A percentile compares a stretch with the other conserved stretches of the same genome.
phyloP scores from a whole-genome alignment of 192 early-diverging fungal genomes.

The Coemansia sp. region DNA sequence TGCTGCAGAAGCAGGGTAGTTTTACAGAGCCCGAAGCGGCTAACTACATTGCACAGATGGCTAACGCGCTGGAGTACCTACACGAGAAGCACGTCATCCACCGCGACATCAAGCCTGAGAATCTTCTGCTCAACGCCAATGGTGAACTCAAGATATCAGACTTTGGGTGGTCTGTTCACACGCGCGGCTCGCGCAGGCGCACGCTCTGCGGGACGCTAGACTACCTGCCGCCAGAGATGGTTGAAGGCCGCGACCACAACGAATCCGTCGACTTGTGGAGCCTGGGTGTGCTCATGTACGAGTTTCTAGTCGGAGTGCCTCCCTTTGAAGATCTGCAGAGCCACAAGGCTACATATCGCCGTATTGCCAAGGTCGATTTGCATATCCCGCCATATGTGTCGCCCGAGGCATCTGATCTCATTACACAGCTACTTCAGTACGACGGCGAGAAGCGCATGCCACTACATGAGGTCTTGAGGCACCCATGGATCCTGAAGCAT shows the following conservation, averaged over 20 bases:
- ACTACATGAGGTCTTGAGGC: conserved; percentile 70
- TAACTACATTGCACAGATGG: conserved; percentile 89
- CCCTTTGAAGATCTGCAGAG: conserved; percentile 79
- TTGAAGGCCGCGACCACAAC: conserved; percentile 78
- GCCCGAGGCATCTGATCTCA: conserved; percentile 79
- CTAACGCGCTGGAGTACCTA: conserved; percentile 79
- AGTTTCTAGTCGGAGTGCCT: conserved; percentile 89
- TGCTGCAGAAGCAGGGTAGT: conserved; percentile 63
- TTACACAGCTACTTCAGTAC: conserved; percentile 71
- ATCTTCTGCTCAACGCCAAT: conserved; percentile 78
- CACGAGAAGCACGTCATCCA: conserved; percentile 93
- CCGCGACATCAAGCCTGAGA: conserved; percentile 96
- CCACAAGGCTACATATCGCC: conserved; percentile 70
- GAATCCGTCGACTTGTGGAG: conserved; percentile 89
- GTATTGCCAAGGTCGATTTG: conserved; percentile 83
- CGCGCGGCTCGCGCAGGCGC: conserved; percentile 71
- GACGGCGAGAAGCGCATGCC: conserved; percentile 68
- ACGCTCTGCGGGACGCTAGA: conserved; percentile 95
- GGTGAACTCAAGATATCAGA: conserved; percentile 94
- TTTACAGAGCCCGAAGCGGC: conserved; percentile 77
- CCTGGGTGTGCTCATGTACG: conserved; percentile 88
- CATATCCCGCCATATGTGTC: conserved; percentile 78
- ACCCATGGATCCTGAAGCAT: conserved; percentile 69
- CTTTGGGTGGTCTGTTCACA: conserved; percentile 97
- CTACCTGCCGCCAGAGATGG: conserved; percentile 96